A percentile compares a stretch with the other conserved stretches of the same genome.
Evolutionary conservation across 306 rosid genomes (phyloP).

Genomic region (Senna tora): DNA sequence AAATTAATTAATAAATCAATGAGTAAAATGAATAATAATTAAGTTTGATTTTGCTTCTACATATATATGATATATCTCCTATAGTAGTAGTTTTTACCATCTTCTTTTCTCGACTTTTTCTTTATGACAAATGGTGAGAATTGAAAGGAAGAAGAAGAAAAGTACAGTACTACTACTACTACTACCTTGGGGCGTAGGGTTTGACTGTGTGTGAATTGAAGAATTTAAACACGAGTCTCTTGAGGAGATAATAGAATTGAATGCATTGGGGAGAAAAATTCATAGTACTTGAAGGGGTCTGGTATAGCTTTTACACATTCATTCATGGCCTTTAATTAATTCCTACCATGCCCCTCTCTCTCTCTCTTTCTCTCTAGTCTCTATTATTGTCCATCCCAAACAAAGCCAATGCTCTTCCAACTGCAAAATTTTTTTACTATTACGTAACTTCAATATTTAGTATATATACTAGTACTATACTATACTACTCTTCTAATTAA

Average conservation of each 20-base stretch:
- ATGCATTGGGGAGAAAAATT: conserved; percentile 61
- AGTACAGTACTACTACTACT: too few species aligned
- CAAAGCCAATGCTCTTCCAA: background rate
- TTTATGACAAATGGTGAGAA: background rate
- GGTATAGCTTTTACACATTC: conserved; percentile 68
- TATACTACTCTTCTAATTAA: too few species aligned
- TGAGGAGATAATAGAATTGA: conserved; percentile 63
- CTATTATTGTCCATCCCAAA: conserved; percentile 47
- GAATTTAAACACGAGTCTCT: background rate
- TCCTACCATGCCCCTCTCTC: conserved; percentile 73
- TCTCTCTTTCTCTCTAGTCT: too few species aligned
- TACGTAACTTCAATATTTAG: background rate
- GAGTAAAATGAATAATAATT: background rate
- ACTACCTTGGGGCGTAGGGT: background rate
- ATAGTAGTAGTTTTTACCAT: too few species aligned
- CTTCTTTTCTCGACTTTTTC: background rate
- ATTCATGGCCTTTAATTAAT: conserved; percentile 60
- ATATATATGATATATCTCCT: too few species aligned
- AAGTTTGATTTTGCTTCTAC: background rate
- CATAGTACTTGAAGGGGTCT: conserved; percentile 59
- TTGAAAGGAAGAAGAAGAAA: too few species aligned
- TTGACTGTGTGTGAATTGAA: conserved; percentile 29
- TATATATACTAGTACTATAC: too few species aligned
- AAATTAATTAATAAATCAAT: too few species aligned
- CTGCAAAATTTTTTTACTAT: conserved; percentile 33